A percentile compares a stretch with the other conserved stretches of the same genome.
These are phyloP conservation scores for Phylloporus sp. DNA, from an alignment of 768 basidiomycete species.

Conservation along the genomic window DNA sequence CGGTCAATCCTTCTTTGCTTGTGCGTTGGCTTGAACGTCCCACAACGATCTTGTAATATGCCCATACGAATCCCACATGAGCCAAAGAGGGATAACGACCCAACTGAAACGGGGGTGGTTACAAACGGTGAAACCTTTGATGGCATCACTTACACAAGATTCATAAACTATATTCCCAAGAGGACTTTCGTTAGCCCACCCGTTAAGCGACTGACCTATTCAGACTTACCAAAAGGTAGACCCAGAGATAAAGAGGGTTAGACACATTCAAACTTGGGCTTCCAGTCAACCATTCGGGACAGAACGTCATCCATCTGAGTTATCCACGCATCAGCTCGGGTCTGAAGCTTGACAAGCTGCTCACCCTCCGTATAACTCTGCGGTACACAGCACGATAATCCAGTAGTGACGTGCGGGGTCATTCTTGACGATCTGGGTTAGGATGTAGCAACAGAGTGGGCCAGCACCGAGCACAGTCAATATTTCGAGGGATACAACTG, in stretches of 20 bases:
- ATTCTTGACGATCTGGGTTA: conserved; percentile 57
- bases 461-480: conserved; percentile 75
- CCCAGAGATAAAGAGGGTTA: conserved; percentile 70
- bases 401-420: conserved; percentile 63
- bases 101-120: conserved; percentile 45
- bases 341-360: conserved; percentile 5
- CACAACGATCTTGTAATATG: conserved; percentile 65
- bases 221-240: conserved; percentile 70
- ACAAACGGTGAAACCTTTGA: not conserved
- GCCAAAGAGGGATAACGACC: conserved; percentile 71
- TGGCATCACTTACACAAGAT: conserved; percentile 54
- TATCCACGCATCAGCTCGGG: not conserved
- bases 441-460: conserved; percentile 69
- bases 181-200: not conserved
- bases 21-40: conserved; percentile 27
- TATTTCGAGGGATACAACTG: conserved; percentile 77
- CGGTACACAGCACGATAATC: conserved; percentile 74
- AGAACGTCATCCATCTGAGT: conserved; percentile 81
- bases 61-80: conserved; percentile 76
- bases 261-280: conserved; percentile 69
- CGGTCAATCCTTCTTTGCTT: conserved; percentile 35
- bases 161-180: conserved; percentile 60
- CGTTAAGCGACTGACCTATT: not conserved
- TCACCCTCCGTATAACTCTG: conserved; percentile 74
- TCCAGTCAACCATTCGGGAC: conserved; percentile 80